Conservation (phyloP, 805 yeast species). For the Monosporozyma unispora region DNA sequence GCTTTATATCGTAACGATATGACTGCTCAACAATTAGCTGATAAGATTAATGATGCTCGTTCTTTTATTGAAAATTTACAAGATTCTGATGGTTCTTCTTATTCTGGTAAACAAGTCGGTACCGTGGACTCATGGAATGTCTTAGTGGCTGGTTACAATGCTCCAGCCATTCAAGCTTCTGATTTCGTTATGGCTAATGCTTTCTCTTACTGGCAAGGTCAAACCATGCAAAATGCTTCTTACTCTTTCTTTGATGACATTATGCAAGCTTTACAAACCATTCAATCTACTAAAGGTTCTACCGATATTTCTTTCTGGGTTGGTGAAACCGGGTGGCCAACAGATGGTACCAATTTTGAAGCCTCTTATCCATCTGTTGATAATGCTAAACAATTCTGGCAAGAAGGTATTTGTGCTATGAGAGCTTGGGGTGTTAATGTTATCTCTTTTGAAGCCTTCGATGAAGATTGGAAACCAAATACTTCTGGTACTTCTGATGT, state of each 20-base stretch:
- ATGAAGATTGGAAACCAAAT: conserved; percentile 93
- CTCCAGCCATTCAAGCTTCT: conserved; percentile 66
- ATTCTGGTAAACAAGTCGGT: conserved; percentile 68
- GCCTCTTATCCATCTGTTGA: conserved; percentile 54
- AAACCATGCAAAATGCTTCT: conserved; percentile 70
- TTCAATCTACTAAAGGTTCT: conserved; percentile 80
- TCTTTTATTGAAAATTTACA: conserved; percentile 47
- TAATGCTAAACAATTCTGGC: conserved; percentile 78
- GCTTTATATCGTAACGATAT: conserved; percentile 86
- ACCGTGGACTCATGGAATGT: conserved; percentile 95
- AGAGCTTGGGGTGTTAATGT: conserved; percentile 96
- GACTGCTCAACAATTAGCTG: conserved; percentile 66
- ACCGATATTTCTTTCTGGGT: conserved; percentile 87
- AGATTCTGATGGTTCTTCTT: conserved; percentile 77
- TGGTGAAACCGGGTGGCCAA: conserved; percentile 98
- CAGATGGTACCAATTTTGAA: conserved; percentile 69
- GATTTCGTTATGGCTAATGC: conserved; percentile 91
- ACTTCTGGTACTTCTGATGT: conserved; percentile 79
- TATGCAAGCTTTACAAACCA: conserved; percentile 89
- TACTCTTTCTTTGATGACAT: conserved; percentile 93
- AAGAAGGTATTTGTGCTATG: conserved; percentile 82
- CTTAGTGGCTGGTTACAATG: conserved; percentile 67
- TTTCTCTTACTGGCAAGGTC: conserved; percentile 99
- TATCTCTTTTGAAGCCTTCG: conserved; percentile 88
- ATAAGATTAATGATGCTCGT: conserved; percentile 54